Conservation (phyloP, 2,329 filamentous ascomycete species). For the Amesomyces nigricolor region DNA sequence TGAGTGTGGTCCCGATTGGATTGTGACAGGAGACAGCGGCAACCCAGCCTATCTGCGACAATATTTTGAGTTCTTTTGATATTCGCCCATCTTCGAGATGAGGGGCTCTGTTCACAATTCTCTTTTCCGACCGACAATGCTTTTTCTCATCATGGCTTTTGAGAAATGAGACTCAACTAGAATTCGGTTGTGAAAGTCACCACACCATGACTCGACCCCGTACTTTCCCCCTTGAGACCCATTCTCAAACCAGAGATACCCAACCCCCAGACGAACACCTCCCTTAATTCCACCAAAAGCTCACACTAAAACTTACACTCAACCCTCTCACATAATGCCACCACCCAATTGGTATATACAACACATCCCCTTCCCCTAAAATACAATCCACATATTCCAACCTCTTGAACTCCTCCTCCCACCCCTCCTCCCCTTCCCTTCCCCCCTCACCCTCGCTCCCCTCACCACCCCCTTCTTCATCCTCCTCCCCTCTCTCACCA, state of each 20-base stretch:
- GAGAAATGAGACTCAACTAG: too few relatives aligned
- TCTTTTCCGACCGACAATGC: too few relatives aligned
- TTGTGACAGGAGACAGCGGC: background rate
- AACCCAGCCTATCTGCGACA: background rate
- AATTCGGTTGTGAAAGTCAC: too few relatives aligned
- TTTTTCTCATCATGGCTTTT: too few relatives aligned
- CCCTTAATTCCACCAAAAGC: constrained; percentile 81
- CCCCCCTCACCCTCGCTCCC: constrained; percentile 15
- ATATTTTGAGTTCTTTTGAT: background rate
- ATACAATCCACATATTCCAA: constrained; percentile 71
- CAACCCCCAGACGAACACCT: too few relatives aligned
- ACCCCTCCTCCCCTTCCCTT: constrained; percentile 23
- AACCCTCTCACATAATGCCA: constrained; percentile 94
- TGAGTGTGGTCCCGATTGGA: constrained; percentile 18
- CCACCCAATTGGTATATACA: constrained; percentile 92
- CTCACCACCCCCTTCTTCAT: constrained; percentile 33
- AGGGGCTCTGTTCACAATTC: too few relatives aligned
- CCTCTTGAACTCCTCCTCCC: constrained; percentile 45
- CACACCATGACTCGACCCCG: too few relatives aligned
- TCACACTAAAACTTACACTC: constrained; percentile 85
- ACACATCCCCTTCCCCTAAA: constrained; percentile 70
- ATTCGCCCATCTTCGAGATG: background rate
- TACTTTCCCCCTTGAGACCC: too few relatives aligned
- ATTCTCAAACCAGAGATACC: too few relatives aligned
- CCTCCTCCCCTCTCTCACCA: constrained; percentile 10